Conservation (phyloP, 805 yeast species). For the Kazachstania psychrophila region DNA sequence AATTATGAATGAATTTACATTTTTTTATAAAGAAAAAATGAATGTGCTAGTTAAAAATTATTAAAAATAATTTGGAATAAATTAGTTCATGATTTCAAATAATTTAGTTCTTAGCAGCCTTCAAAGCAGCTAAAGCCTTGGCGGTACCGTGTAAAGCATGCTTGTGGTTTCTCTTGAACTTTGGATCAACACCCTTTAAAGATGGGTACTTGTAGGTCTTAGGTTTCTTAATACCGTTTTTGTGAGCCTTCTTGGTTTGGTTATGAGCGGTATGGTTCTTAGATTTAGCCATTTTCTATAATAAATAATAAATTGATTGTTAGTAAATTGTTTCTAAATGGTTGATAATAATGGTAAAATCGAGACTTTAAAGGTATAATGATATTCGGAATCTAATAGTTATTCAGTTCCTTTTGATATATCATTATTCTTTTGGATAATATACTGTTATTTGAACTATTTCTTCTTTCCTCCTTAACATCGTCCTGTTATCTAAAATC, state of each 20-base stretch:
- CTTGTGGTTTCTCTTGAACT: constrained; percentile 99
- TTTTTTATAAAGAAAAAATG: neutral
- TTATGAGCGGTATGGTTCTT: constrained; percentile 99
- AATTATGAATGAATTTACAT: constrained; percentile 3
- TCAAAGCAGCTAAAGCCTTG: constrained; percentile 80
- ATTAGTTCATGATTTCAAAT: neutral
- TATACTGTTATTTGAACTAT: no score
- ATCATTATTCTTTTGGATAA: no score
- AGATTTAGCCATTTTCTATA: constrained; percentile 96
- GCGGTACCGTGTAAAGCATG: constrained; percentile 97
- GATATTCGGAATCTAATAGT: no score
- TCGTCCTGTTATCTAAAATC: no score
- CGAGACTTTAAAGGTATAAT: no score
- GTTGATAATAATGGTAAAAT: no score
- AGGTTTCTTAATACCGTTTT: constrained; percentile 99
- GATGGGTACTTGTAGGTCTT: constrained; percentile 97
- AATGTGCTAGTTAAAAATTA: neutral
- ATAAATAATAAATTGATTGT: no score
- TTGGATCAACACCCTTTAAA: constrained; percentile 97
- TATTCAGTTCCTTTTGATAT: no score
- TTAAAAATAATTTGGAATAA: neutral
- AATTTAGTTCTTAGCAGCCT: constrained; percentile 34
- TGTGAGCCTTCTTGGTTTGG: constrained; percentile 99
- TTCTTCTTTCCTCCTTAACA: no score
- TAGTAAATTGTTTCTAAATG: no score